Evolutionary conservation across 495 filamentous ascomycete species (phyloP).

Genomic region (Aspergillus coremiiformis): DNA sequence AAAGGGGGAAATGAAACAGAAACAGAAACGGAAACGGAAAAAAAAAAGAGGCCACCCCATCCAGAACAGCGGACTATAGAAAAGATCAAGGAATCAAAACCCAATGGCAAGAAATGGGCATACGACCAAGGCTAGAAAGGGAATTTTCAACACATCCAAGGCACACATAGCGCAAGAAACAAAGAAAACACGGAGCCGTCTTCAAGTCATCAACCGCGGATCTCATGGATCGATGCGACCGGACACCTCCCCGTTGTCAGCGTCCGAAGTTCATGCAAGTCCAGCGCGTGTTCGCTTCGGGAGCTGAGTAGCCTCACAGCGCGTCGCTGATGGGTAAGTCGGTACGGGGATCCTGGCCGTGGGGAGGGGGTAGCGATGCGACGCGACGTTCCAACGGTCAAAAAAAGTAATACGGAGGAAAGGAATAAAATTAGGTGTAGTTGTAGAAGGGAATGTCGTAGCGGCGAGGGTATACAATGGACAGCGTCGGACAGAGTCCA

Average conservation of each 20-base stretch:
- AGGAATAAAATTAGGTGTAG: conserved; percentile 18
- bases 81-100: conserved; percentile 22
- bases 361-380: not conserved
- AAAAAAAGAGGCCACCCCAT: conserved; percentile 4
- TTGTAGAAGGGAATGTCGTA: conserved; percentile 24
- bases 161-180: conserved; percentile 7
- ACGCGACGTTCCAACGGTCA: not conserved
- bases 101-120: conserved; percentile 6
- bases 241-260: conserved; percentile 6
- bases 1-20: not conserved
- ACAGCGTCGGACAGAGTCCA: conserved; percentile 9
- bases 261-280: conserved; percentile 33
- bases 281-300: conserved; percentile 36
- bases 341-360: not conserved
- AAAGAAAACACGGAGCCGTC: conserved; percentile 39
- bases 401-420: conserved; percentile 14
- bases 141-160: not conserved
- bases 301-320: conserved; percentile 17
- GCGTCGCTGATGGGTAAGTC: not conserved
- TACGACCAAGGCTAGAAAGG: not conserved
- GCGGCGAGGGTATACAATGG: conserved; percentile 24
- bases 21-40: too few species aligned
- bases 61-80: conserved; percentile 22
- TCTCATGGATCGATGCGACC: not conserved
- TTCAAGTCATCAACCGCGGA: conserved; percentile 24